Evolutionary conservation across 2,329 filamentous ascomycete genomes (phyloP).

Genomic region (Fusarium beomiforme): DNA sequence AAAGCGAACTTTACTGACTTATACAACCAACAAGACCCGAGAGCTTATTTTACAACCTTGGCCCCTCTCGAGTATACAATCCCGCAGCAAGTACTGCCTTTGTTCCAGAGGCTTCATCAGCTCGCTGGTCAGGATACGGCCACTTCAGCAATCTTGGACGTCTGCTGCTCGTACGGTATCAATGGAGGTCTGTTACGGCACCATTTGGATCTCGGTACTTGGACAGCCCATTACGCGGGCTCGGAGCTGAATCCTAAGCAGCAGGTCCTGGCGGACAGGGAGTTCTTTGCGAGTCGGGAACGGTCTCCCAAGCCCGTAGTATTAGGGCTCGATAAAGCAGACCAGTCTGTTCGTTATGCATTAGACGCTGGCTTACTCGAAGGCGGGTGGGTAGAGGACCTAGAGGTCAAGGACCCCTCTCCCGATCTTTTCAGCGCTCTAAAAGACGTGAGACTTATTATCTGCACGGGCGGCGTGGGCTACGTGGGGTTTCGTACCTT

Average conservation of each 20-base stretch:
- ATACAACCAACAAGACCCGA: not conserved
- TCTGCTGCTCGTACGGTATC: not conserved
- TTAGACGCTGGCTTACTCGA: not conserved
- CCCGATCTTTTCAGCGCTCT: rapidly evolving
- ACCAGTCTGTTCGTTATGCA: not conserved
- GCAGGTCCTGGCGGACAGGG: not conserved
- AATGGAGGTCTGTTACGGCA: not conserved
- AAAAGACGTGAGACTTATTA: not conserved
- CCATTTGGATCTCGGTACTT: not conserved
- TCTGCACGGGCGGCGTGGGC: not conserved
- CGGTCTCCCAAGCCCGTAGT: not conserved
- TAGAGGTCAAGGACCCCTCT: not conserved
- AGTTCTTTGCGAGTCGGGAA: not conserved
- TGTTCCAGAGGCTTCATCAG: not conserved
- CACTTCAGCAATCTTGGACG: not conserved
- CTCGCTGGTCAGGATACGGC: rapidly evolving
- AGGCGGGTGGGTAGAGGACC: not conserved
- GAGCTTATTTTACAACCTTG: not conserved
- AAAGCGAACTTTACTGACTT: not conserved
- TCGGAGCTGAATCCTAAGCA: rapidly evolving
- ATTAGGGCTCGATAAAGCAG: not conserved
- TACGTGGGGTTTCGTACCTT: not conserved
- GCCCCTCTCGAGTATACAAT: not conserved
- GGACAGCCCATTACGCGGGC: not conserved
- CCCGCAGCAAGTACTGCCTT: not conserved